These are phyloP conservation scores for Styphnolobium japonicum DNA, from an alignment of 306 rosid species.

Conservation along the genomic window DNA sequence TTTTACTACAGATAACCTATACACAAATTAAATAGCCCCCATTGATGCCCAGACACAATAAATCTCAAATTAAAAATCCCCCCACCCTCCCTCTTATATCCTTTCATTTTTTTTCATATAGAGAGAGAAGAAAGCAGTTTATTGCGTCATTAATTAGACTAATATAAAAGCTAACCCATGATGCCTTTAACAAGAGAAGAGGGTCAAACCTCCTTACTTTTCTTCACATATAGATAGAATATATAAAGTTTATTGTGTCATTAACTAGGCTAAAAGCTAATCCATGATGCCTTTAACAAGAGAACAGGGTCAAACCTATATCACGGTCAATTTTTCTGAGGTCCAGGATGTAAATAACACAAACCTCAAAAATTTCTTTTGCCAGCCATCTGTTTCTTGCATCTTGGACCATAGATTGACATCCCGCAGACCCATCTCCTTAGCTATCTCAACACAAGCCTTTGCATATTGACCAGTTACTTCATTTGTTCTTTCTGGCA, in stretches of 20 bases:
- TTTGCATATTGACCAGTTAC: constrained; percentile 74
- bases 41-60: background rate
- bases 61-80: background rate
- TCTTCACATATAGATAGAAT: background rate
- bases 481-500: constrained; percentile 85
- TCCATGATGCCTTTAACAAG: constrained; percentile 6
- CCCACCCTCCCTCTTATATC: background rate
- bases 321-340: background rate
- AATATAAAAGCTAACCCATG: background rate
- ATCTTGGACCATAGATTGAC: constrained; percentile 87
- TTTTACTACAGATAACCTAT: background rate
- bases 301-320: constrained; percentile 1
- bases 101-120: background rate
- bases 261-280: background rate
- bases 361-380: constrained; percentile 75
- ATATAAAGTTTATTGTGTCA: background rate
- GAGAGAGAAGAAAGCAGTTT: background rate
- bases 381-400: constrained; percentile 96
- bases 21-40: background rate
- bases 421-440: constrained; percentile 55
- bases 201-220: background rate
- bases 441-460: constrained; percentile 62
- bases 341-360: constrained; percentile 21
- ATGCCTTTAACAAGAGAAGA: background rate
- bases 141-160: background rate